Evolutionary conservation across 345 rosid species (phyloP).

Genomic region (Combretum micranthum): DNA sequence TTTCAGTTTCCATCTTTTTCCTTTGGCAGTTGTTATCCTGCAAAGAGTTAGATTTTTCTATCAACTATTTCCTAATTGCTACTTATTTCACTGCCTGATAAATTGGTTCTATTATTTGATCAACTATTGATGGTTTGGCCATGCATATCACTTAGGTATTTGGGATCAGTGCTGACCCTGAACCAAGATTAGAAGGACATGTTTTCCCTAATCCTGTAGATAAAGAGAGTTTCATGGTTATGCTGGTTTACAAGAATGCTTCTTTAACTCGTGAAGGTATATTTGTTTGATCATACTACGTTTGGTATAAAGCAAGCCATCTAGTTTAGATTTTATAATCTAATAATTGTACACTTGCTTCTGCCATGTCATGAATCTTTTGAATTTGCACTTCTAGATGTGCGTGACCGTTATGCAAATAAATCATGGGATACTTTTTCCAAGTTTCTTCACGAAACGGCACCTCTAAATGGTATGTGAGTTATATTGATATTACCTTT

Average conservation of each 20-base stretch:
- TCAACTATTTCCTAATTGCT: too few relatives aligned
- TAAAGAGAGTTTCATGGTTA: slow-evolving; percentile 86
- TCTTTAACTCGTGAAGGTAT: slow-evolving; percentile 91
- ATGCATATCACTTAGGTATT: slow-evolving; percentile 44
- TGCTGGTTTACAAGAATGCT: slow-evolving; percentile 85
- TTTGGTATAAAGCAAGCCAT: not conserved
- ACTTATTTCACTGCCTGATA: not conserved
- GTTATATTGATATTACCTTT: too few relatives aligned
- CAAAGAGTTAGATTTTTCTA: too few relatives aligned
- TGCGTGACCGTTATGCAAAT: slow-evolving; percentile 58
- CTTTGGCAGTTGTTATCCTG: too few relatives aligned
- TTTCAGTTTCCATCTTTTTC: too few relatives aligned
- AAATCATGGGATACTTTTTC: slow-evolving; percentile 81
- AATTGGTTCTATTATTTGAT: too few relatives aligned
- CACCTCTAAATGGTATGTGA: slow-evolving; percentile 64
- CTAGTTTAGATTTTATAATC: not conserved
- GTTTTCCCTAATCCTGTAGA: slow-evolving; percentile 88
- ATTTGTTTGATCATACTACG: not conserved
- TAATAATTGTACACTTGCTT: too few relatives aligned
- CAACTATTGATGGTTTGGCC: too few relatives aligned
- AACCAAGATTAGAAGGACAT: slow-evolving; percentile 83
- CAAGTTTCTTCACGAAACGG: slow-evolving; percentile 60
- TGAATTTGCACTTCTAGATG: slow-evolving; percentile 27
- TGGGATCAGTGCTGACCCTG: slow-evolving; percentile 68
- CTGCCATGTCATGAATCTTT: not conserved